A percentile compares a stretch with the other conserved stretches of the same genome.
Conservation (phyloP, 2,329 filamentous ascomycete species). For the Penicillium sp. region DNA sequence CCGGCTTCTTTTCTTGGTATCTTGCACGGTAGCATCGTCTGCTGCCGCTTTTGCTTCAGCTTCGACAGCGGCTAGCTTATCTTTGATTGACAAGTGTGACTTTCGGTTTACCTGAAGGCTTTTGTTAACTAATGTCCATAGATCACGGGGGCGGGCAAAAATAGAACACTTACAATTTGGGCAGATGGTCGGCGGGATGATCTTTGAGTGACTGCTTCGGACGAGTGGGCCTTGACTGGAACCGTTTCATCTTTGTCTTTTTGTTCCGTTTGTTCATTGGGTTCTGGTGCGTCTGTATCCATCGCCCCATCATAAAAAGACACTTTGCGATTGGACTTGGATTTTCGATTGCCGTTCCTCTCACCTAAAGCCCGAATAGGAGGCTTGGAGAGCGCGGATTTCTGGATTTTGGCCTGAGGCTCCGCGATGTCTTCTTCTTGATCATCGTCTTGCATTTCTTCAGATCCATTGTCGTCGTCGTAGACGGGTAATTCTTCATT, state of each 20-base stretch:
- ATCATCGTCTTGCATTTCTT: conserved; percentile 22
- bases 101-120: conserved; percentile 15
- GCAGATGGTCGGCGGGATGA: conserved; percentile 25
- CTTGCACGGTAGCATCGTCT: conserved; percentile 23
- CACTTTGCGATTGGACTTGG: conserved; percentile 33
- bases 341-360: conserved; percentile 32
- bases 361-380: conserved; percentile 32
- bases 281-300: conserved; percentile 21
- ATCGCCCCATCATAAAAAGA: conserved; percentile 33
- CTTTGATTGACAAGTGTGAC: conserved; percentile 32
- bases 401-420: conserved; percentile 13
- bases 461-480: conserved; percentile 26
- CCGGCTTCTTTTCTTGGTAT: conserved; percentile 11
- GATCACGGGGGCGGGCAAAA: neutral
- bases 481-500: conserved; percentile 29
- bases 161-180: conserved; percentile 15
- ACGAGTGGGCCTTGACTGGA: conserved; percentile 30
- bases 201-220: conserved; percentile 27
- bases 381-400: conserved; percentile 14
- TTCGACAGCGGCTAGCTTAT: conserved; percentile 43
- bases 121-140: neutral
- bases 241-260: conserved; percentile 32
- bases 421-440: conserved; percentile 19
- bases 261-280: conserved; percentile 20
- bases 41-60: conserved; percentile 38